Evolutionary conservation across 352 stramenopile genomes (phyloP).

Genomic region (Globisporangium sylvaticum): DNA sequence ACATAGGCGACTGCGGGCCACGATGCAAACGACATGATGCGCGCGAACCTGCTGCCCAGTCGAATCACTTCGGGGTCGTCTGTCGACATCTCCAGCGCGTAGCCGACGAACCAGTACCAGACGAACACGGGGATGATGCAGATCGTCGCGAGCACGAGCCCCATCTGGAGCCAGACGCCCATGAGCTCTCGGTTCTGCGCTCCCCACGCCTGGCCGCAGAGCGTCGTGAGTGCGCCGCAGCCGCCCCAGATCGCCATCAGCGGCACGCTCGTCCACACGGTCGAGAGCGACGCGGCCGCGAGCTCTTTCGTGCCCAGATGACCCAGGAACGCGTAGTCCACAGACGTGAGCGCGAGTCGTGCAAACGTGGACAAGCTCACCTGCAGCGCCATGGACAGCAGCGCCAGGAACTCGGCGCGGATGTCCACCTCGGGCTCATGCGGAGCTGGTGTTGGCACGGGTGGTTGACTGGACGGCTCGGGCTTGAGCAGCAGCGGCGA

Average conservation of each 20-base stretch:
- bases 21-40: slow-evolving; percentile 56
- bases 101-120: slow-evolving; percentile 50
- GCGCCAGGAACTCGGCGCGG: slow-evolving; percentile 46
- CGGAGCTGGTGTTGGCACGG: not conserved
- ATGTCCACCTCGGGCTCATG: slow-evolving; percentile 47
- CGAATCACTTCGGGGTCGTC: slow-evolving; percentile 56
- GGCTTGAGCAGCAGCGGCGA: slow-evolving; percentile 5
- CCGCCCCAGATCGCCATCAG: slow-evolving; percentile 63
- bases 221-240: slow-evolving; percentile 60
- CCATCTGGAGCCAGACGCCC: slow-evolving; percentile 75
- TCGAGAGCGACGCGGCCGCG: slow-evolving; percentile 65
- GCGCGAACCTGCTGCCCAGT: slow-evolving; percentile 62
- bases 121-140: slow-evolving; percentile 50
- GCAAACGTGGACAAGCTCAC: slow-evolving; percentile 74
- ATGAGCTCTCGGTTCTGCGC: slow-evolving; percentile 60
- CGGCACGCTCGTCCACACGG: slow-evolving; percentile 71
- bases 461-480: not conserved
- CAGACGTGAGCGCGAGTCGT: slow-evolving; percentile 67
- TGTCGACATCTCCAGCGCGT: slow-evolving; percentile 34
- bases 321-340: slow-evolving; percentile 75
- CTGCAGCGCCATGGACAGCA: slow-evolving; percentile 67
- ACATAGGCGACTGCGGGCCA: too few species aligned
- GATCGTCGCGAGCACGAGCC: slow-evolving; percentile 40
- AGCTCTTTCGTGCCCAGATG: slow-evolving; percentile 65
- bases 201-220: slow-evolving; percentile 73